Evolutionary conservation across 2,329 filamentous ascomycete genomes (phyloP).

Genomic region (Chalaropsis ovoidea): DNA sequence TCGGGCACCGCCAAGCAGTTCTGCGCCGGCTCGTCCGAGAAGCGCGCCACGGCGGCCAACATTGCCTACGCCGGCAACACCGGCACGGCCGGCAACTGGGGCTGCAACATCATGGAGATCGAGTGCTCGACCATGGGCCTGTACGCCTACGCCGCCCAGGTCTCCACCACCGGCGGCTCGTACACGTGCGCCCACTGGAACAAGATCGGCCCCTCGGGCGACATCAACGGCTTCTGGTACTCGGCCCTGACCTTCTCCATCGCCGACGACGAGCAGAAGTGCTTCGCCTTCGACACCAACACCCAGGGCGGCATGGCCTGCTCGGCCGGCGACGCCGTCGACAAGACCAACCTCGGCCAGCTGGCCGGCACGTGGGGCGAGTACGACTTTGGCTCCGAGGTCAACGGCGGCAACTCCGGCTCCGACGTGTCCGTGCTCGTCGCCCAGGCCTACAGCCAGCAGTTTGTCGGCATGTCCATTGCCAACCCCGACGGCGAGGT

Average conservation of each 20-base stretch:
- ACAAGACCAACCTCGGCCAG: conserved; percentile 35
- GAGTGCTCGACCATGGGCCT: conserved; percentile 31
- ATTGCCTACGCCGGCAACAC: conserved; percentile 42
- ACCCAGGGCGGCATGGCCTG: conserved; percentile 43
- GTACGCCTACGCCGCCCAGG: conserved; percentile 40
- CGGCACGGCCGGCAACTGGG: conserved; percentile 36
- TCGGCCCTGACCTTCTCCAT: conserved; percentile 38
- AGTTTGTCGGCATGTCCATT: conserved; percentile 33
- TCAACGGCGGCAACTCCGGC: conserved; percentile 43
- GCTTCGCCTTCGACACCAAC: conserved; percentile 39
- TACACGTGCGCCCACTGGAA: conserved; percentile 40
- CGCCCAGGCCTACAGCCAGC: conserved; percentile 31
- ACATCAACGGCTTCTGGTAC: conserved; percentile 42
- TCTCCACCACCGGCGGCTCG: conserved; percentile 34
- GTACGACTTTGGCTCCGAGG: conserved; percentile 39
- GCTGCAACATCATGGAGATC: conserved; percentile 45
- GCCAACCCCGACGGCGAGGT: conserved; percentile 33
- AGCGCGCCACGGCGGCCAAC: conserved; percentile 40
- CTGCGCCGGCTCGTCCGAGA: conserved; percentile 32
- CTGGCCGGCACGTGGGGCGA: conserved; percentile 42
- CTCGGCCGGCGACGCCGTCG: conserved; percentile 30
- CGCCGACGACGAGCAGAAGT: conserved; percentile 32
- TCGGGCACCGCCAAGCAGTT: conserved; percentile 28
- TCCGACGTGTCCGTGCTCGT: conserved; percentile 44
- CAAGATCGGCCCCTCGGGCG: conserved; percentile 41